A percentile compares a stretch with the other conserved stretches of the same genome.
These are phyloP conservation scores for Venturia oleaginea DNA, from an alignment of 2,329 filamentous ascomycete genomes.

Conservation along the genomic window DNA sequence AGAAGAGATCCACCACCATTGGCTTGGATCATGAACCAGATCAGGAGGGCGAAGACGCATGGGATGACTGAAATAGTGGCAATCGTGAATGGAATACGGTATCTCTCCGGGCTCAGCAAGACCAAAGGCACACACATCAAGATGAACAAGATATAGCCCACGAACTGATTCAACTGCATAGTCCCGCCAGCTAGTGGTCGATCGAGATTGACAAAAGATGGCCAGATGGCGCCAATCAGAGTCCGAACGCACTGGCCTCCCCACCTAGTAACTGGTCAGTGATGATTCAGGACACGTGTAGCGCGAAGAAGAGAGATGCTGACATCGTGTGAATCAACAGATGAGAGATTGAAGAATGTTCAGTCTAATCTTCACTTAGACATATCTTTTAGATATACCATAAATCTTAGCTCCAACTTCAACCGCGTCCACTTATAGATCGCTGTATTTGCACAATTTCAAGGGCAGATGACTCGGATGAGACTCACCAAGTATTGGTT, in stretches of 20 bases:
- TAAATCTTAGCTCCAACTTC: too few relatives aligned
- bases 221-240: not conserved
- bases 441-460: too few relatives aligned
- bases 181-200: not conserved
- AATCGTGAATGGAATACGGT: not conserved
- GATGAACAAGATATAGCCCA: not conserved
- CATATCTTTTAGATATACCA: too few relatives aligned
- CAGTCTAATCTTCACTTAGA: too few relatives aligned
- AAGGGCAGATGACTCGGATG: too few relatives aligned
- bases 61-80: not conserved
- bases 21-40: conserved; percentile 1
- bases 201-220: not conserved
- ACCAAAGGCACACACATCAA: not conserved
- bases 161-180: not conserved
- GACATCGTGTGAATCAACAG: too few relatives aligned
- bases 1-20: not conserved
- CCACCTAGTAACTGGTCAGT: conserved; percentile 15
- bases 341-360: too few relatives aligned
- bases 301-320: too few relatives aligned
- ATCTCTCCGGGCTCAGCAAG: not conserved
- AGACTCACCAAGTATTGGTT: conserved; percentile 24
- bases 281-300: too few relatives aligned
- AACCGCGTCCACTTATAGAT: too few relatives aligned
- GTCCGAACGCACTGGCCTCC: conserved; percentile 21
- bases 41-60: not conserved